Conservation (phyloP, 2,329 filamentous ascomycete species). For the Scedosporium dehoogii region DNA sequence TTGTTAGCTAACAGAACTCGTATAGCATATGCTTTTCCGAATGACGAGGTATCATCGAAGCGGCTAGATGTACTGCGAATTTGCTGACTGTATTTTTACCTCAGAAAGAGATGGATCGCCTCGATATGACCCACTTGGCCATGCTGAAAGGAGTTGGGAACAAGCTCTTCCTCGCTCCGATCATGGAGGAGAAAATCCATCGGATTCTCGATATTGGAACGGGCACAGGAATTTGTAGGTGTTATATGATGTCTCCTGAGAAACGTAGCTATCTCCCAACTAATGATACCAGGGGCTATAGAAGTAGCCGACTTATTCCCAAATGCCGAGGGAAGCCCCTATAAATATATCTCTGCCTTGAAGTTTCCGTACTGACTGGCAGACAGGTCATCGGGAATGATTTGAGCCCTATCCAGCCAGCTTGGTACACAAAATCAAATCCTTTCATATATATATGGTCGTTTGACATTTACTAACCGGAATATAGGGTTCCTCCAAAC, state of each 20-base stretch:
- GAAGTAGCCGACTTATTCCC: slow-evolving; percentile 16
- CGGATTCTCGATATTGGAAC: slow-evolving; percentile 32
- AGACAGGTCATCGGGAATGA: slow-evolving; percentile 27
- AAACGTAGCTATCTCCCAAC: not conserved
- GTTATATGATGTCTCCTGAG: not conserved
- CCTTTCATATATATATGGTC: too few species aligned
- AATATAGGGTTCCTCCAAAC: slow-evolving; percentile 36
- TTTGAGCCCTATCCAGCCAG: slow-evolving; percentile 30
- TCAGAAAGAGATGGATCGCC: slow-evolving; percentile 16
- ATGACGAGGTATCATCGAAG: not conserved
- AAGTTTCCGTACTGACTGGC: slow-evolving; percentile 6
- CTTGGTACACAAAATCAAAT: slow-evolving; percentile 16
- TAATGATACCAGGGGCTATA: slow-evolving; percentile 13
- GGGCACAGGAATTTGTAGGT: slow-evolving; percentile 29
- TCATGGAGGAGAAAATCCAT: slow-evolving; percentile 16
- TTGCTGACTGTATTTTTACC: not conserved
- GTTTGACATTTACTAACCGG: too few species aligned
- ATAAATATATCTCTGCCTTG: not conserved
- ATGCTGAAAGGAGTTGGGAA: slow-evolving; percentile 18
- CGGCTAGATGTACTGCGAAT: not conserved
- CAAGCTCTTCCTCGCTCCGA: slow-evolving; percentile 14
- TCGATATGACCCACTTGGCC: slow-evolving; percentile 25
- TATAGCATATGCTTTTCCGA: slow-evolving; percentile 12
- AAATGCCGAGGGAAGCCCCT: slow-evolving; percentile 13
- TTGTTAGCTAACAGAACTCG: not conserved